Evolutionary conservation across 1,139 yeast genomes (phyloP), one percentile per base, ranked within the genome.

Genomic region (Geotrichum macrosporum): DNA sequence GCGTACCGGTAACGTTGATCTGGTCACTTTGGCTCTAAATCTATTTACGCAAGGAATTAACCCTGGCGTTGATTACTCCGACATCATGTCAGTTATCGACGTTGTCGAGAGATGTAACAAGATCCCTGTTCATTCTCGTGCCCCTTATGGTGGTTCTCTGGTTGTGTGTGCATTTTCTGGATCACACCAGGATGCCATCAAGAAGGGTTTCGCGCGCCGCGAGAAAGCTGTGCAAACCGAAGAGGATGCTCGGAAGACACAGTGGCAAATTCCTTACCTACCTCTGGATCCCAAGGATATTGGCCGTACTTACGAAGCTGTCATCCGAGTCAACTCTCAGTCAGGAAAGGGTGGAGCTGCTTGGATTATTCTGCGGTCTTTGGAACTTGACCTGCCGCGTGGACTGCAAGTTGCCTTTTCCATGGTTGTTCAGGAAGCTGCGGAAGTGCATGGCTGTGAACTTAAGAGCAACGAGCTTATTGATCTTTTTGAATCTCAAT

Each of bases 281-380:
- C 97, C 98, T 51, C 76, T 92, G 68, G 98, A 92, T 69, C 98
- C 98, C 58, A 77, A 82, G 65, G 97, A 92, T 67, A 84, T 92
- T 59, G 97, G 97, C 51, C 81, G 97, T 70, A 89, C 86, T 49
- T 92, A 92, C 69, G 97, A 92, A 71, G 97, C 97, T 38, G 94
- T 92, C 55, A 92, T 92, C 63, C 80, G 98, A 68, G 97, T 92
- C 68, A 92, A 92, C 73, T 88, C 96, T 9, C 97, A 92, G 73
- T 84, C 95, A 22, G 98, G 98, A 63, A 92, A 92, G 71, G 97
- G 97, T 64, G 97, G 97, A 64, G 95, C 97, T 24, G 95, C 97
- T 26, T 92, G 97, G 96, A 84, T 92, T 56, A 84, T 92, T 61
- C 76, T 88, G 60, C 80, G 94, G 63, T 78, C 84, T 54, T 74